Conservation (phyloP, 2,329 filamentous ascomycete genomes). For the Diaporthe nobilis region DNA sequence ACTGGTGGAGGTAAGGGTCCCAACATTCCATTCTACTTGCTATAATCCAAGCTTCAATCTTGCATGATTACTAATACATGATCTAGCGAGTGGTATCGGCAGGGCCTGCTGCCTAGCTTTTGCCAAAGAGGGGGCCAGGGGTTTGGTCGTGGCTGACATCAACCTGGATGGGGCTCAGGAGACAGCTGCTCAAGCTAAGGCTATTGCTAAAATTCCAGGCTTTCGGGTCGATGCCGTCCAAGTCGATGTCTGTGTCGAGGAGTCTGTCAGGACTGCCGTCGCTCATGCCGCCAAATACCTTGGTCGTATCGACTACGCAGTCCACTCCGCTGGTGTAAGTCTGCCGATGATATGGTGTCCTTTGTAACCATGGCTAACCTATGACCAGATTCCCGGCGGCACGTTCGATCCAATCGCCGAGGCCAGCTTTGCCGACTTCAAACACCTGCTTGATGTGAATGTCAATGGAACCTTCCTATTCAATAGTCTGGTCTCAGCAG, state of each 20-base stretch:
- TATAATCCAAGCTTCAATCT: background rate
- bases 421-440: conserved; percentile 37
- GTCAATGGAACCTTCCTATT: conserved; percentile 35
- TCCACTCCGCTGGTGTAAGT: conserved; percentile 38
- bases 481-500: conserved; percentile 19
- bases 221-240: conserved; percentile 14
- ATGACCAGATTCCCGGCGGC: conserved; percentile 12
- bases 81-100: conserved; percentile 28
- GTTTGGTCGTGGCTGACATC: conserved; percentile 34
- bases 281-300: background rate
- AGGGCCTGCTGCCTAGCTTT: conserved; percentile 29
- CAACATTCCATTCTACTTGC: background rate
- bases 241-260: conserved; percentile 20
- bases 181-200: conserved; percentile 1
- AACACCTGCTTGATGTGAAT: conserved; percentile 31
- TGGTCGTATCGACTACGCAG: conserved; percentile 33
- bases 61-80: background rate
- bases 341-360: background rate
- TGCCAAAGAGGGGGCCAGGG: conserved; percentile 11
- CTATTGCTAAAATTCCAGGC: background rate
- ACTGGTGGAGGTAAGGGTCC: conserved; percentile 28
- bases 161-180: conserved; percentile 14
- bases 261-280: conserved; percentile 16
- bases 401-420: conserved; percentile 35
- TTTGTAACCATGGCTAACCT: background rate